Evolutionary conservation across 106 monocot genomes (phyloP).

Genomic region (Allium cepa): DNA sequence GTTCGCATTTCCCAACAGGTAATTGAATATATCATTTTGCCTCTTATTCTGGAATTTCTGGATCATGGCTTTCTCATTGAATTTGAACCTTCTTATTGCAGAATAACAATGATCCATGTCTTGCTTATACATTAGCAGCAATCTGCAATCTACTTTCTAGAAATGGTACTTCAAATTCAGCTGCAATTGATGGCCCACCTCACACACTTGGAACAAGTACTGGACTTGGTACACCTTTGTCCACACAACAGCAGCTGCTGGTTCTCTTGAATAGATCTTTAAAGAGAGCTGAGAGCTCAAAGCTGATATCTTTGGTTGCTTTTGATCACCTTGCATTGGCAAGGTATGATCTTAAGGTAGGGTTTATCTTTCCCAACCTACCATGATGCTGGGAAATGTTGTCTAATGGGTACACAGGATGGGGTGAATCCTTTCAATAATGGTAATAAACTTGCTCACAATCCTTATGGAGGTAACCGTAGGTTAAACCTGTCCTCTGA

Average conservation of each 20-base stretch:
- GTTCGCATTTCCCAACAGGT: constrained; percentile 85
- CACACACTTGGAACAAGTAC: constrained; percentile 61
- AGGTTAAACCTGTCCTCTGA: no score
- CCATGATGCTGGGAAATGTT: no score
- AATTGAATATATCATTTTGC: constrained; percentile 6
- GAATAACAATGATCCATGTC: constrained; percentile 84
- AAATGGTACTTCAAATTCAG: constrained; percentile 56
- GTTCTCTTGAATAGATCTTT: constrained; percentile 81
- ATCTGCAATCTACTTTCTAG: constrained; percentile 81
- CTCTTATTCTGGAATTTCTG: background rate
- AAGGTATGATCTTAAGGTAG: constrained; percentile 94
- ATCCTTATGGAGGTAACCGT: no score
- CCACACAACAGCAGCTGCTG: constrained; percentile 75
- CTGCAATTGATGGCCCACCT: constrained; percentile 62
- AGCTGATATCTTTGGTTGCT: constrained; percentile 55
- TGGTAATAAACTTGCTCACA: no score
- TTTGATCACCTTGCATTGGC: constrained; percentile 72
- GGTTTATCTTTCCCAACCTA: no score
- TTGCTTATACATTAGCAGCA: constrained; percentile 81
- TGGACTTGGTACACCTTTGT: constrained; percentile 56
- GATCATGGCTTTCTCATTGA: background rate
- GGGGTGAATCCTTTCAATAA: no score
- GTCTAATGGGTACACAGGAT: no score
- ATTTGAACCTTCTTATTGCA: constrained; percentile 21
- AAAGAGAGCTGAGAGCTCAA: constrained; percentile 75